Conservation (phyloP, 2,329 filamentous ascomycete genomes). For the Didymella arachidicola region DNA sequence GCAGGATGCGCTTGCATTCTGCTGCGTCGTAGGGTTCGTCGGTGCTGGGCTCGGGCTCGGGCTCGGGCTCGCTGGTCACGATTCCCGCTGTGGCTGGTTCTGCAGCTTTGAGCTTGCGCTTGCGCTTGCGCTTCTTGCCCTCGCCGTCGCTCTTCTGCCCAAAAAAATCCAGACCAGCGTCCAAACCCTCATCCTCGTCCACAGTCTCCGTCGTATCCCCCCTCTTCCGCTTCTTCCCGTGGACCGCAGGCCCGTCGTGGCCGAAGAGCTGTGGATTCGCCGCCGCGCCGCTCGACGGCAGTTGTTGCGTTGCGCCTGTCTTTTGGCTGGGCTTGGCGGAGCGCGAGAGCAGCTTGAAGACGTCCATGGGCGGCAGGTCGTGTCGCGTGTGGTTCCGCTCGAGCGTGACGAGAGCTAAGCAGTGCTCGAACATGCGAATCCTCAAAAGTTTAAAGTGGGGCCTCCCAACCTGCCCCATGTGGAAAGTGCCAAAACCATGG, state of each 20-base stretch:
- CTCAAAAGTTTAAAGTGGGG: constrained; percentile 27
- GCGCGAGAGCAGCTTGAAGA: constrained; percentile 75
- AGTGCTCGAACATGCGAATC: too few relatives aligned
- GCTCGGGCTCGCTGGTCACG: constrained; percentile 51
- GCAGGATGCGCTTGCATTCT: constrained; percentile 76
- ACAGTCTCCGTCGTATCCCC: constrained; percentile 27
- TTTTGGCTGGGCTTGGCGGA: constrained; percentile 66
- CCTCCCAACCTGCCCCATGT: background rate
- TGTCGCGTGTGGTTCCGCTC: too few relatives aligned
- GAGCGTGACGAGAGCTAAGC: too few relatives aligned
- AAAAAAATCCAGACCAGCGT: constrained; percentile 56
- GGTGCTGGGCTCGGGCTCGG: constrained; percentile 64
- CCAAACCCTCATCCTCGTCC: constrained; percentile 26
- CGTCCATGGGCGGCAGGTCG: constrained; percentile 68
- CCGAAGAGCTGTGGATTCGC: constrained; percentile 74
- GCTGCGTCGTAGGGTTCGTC: constrained; percentile 65
- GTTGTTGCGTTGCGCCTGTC: constrained; percentile 50
- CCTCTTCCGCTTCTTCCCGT: constrained; percentile 54
- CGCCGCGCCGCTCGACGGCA: constrained; percentile 71
- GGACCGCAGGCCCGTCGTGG: constrained; percentile 42
- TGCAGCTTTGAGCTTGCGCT: constrained; percentile 27
- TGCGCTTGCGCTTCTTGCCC: constrained; percentile 23
- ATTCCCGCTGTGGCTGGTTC: constrained; percentile 15
- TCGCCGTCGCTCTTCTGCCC: constrained; percentile 29
- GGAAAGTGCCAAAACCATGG: background rate